Evolutionary conservation across 2,329 filamentous ascomycete genomes (phyloP), one percentile per base, ranked within the genome.

Genomic region (Fusarium virguliforme): DNA sequence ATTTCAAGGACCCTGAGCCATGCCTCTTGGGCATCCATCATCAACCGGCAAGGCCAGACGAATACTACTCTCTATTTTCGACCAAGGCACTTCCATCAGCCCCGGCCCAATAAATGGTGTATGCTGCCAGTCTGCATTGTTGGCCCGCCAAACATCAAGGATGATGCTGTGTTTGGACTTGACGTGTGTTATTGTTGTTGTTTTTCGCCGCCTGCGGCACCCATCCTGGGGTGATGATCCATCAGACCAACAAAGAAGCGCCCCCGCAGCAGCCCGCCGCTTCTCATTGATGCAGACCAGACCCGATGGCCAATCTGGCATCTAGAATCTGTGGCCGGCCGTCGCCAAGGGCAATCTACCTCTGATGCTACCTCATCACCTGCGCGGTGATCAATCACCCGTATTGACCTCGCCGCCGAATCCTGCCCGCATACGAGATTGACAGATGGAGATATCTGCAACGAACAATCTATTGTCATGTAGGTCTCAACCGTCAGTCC

Each of bases 101-200:
- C 30, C 48, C 34, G 50, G 32, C 12, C 60, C 60, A 68, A 54
- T 56, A 13, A 59, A 46, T 15, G 24, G 34, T 58, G 40, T 35
- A n/a, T n/a, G n/a, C n/a, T 61, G 67, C 55, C 53, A 48, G 60
- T 61, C 24, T 59, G 62, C 69, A 61, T 67, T 66, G 69, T 72
- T 67, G 69, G 62, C 69, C 69, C 40, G 69, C 58, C 69, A 70
- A 66, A 65, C 26, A 46, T 65, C 65, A 60, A 72, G 65, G 69
- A 61, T 72, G 26, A 43, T 55, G 40, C 62, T 58, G 41, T 30
- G 57, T 62, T 43, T 70, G 58, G 55, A 66, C 46, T 54, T 48
- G 50, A n/a, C n/a, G 59, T 67, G 67, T 71, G 38, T 61, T 68
- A 51, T 71, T 67, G 65, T 72, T 71, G 46, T 64, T 70, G 57